These are phyloP conservation scores for Cyathus pygmaeus DNA, from an alignment of 1,284 basidiomycete genomes.

Conservation along the genomic window DNA sequence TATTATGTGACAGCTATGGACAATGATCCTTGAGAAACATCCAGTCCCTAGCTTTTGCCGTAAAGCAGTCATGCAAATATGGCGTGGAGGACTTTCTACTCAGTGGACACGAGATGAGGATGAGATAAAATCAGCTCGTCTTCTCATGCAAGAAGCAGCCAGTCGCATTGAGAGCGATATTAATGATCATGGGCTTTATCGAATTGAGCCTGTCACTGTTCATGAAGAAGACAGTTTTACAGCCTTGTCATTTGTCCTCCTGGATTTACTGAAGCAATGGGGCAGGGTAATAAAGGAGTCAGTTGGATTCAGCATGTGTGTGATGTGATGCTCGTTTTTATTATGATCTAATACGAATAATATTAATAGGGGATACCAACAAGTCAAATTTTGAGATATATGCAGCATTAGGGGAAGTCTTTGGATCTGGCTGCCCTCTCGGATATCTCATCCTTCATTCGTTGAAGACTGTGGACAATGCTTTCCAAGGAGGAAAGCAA, in stretches of 20 bases:
- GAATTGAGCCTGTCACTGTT: constrained; percentile 14
- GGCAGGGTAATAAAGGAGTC: constrained; percentile 25
- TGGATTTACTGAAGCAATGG: constrained; percentile 19
- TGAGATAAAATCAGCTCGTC: constrained; percentile 19
- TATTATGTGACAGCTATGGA: no score
- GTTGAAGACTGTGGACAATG: neutral
- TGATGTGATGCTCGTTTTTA: neutral
- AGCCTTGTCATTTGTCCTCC: constrained; percentile 25
- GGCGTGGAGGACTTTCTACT: no score
- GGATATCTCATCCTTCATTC: constrained; percentile 31
- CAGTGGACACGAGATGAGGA: constrained; percentile 25
- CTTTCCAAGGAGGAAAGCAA: constrained; percentile 19
- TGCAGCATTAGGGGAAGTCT: constrained; percentile 26
- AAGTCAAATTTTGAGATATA: constrained; percentile 26
- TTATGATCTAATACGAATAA: neutral
- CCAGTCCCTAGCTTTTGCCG: no score
- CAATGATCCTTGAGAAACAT: no score
- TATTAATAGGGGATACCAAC: constrained; percentile 28
- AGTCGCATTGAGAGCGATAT: neutral
- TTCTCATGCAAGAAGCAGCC: constrained; percentile 15
- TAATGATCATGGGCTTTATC: constrained; percentile 11
- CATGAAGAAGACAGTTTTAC: constrained; percentile 17
- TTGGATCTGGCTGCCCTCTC: constrained; percentile 27
- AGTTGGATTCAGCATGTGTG: constrained; percentile 26
- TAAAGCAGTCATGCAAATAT: no score